Base-by-base conservation (phyloP, 2,329 filamentous ascomycete species). In the Calonectria hawksworthii region DNA sequence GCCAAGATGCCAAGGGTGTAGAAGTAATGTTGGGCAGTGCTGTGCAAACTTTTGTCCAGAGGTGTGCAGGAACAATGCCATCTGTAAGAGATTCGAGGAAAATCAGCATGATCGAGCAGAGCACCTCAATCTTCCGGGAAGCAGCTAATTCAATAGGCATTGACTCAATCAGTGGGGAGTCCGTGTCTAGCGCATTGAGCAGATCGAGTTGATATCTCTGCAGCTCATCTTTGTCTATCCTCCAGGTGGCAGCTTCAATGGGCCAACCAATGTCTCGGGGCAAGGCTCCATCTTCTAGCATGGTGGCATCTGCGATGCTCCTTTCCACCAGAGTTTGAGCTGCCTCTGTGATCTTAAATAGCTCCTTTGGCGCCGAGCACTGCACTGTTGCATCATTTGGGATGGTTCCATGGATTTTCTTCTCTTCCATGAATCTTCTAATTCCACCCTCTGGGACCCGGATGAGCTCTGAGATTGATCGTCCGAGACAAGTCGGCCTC, bases 391-490 rank as follows among this genome's bases (percentile, higher is more conserved):
- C 89, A 81, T 87, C 89, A 80, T 89, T 90, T 61, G 87, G 88
- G 74, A 90, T 93, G 76, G 88, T 86, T 2, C 88, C 89, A 4
- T 85, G 84, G 18, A 87, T 86, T 9, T 82, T 79, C 28, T 82
- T 81, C 6, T 84, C 82, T 23, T 80, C 76, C 47, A 87, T 77
- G 50, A 93, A 89, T 10, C 83, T 86, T 26, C 95, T 88, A 72
- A 94, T 94, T 7, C 97, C 94, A 6, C 96, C 95, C 14, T 90
- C 96, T 0, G 97, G 96, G 6, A 98, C 92, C 23, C 93, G 92
- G 65, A 98, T 95, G 11, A 99, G 89, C 81, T 98, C 96, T 74
- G 96, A 94, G n/a, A 99, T 90, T 0, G 94, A 96, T 47, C 95
- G 92, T 0, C 95, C 95, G 64, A 99, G 94, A 79, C 93, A 94